Base-by-base conservation (phyloP, 345 rosid genomes). In the Dipteronia sinensis region DNA sequence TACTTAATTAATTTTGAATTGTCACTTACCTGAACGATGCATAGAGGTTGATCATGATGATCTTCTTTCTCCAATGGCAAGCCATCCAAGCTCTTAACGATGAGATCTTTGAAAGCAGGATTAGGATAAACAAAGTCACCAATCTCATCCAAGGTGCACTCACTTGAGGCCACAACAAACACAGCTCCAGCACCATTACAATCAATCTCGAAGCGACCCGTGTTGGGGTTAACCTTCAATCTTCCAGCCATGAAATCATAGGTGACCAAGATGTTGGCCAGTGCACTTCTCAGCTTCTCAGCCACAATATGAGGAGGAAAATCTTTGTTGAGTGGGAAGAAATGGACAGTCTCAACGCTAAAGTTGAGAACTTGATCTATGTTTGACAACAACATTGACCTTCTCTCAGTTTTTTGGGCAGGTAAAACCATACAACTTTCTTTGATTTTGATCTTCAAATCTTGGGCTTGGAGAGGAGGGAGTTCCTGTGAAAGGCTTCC, bases 101-200 rank as follows among this genome's bases (percentile, higher is more conserved):
- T 85, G 11, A 92, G 80, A 56, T 87, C 84, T 53, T 78, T 85
- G 68, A 91, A 92, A 49, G 89, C 91, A 9, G 92, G 95, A 83
- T 94, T 92, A 10, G 98, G 97, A 74, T 84, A 92, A 63, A 90
- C 95, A 84, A 94, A 77, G 86, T 93, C 92, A 47, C 97, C 97
- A 15, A 90, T 44, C 40, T 87, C 88, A 23, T 92, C 93, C 83
- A 94, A 75, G 1, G 64, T 34, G 40, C 76, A 78, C 64, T 87
- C 88, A 77, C 92, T 84, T 4, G 84, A 77, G 1, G 94, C 98
- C 77, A 82, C 84, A 80, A 78, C 88, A 47, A 92, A 87, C 2
- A 85, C 94, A 7, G 84, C 87, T 22, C 98, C 94, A 0, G 82
- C 88, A 0, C 85, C 87, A 69, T 91, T 92, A 78, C 98, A 91